A percentile compares a stretch with the other conserved stretches of the same genome.
Conservation (phyloP, 1,284 basidiomycete genomes). For the Cutaneotrichosporon cyanovorans region DNA sequence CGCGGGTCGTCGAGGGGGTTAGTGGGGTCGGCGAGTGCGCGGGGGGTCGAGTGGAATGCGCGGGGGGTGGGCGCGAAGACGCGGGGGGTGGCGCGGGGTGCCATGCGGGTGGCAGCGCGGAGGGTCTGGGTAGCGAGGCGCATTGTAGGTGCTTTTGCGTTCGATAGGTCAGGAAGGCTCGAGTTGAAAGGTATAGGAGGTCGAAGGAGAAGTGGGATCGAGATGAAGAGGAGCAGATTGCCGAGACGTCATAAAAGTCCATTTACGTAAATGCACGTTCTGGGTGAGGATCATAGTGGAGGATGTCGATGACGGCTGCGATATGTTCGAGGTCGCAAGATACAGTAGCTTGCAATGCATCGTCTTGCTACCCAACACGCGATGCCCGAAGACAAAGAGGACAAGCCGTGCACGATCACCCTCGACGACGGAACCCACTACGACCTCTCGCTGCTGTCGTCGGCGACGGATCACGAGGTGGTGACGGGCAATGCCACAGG, state of each 20-base stretch:
- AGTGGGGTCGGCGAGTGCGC: conserved; percentile 20
- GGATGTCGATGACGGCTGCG: too few relatives aligned
- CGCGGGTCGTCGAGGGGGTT: conserved; percentile 26
- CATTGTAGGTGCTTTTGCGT: conserved; percentile 2
- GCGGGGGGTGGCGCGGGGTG: neutral
- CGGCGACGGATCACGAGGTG: conserved; percentile 34
- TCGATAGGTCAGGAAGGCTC: neutral
- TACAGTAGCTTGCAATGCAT: too few relatives aligned
- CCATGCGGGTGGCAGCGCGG: neutral
- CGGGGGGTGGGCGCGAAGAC: neutral
- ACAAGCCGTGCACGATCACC: conserved; percentile 31
- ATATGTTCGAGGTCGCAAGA: too few relatives aligned
- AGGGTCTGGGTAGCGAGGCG: conserved; percentile 5
- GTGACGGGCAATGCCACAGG: conserved; percentile 14
- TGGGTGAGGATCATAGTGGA: too few relatives aligned
- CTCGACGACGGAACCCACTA: conserved; percentile 41
- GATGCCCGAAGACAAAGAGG: neutral
- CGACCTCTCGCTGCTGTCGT: conserved; percentile 36
- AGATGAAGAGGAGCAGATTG: neutral
- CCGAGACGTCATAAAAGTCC: too few relatives aligned
- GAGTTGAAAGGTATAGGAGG: neutral
- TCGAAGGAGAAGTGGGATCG: neutral
- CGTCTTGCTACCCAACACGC: neutral
- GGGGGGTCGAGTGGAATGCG: conserved; percentile 14
- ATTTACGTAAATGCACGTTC: too few relatives aligned